Conservation (phyloP, 805 yeast species). For the Myxozyma lipomycoides region DNA sequence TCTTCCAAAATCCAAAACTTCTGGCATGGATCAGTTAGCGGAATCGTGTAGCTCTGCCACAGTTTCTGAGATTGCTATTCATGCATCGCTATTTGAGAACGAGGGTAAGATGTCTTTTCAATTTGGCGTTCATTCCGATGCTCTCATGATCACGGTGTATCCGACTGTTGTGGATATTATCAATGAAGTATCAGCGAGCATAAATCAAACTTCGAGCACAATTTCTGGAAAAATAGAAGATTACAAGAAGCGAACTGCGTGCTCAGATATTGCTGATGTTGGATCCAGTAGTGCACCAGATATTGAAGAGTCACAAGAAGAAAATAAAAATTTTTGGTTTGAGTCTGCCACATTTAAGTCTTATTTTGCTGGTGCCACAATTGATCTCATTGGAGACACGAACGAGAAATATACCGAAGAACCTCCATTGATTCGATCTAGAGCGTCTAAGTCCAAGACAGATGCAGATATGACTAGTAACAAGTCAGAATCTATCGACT, state of each 20-base stretch:
- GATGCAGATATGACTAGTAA: neutral
- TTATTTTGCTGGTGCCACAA: conserved; percentile 24
- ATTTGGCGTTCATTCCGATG: neutral
- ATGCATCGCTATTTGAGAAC: neutral
- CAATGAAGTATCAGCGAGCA: conserved; percentile 7
- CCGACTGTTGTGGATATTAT: conserved; percentile 14
- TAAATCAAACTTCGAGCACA: conserved; percentile 2
- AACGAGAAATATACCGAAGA: conserved; percentile 23
- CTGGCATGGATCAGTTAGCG: neutral
- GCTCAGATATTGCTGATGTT: neutral
- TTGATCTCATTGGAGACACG: conserved; percentile 20
- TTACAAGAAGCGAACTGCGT: conserved; percentile 16
- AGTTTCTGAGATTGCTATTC: neutral
- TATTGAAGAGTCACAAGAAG: neutral
- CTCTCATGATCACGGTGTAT: conserved; percentile 4
- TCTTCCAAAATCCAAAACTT: neutral
- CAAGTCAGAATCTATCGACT: neutral
- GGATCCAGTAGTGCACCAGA: neutral
- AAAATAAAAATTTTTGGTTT: neutral
- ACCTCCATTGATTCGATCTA: conserved; percentile 2
- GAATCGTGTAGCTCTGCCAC: neutral
- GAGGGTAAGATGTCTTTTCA: neutral
- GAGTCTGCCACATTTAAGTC: conserved; percentile 11
- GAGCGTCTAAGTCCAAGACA: neutral
- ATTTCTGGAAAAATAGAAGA: conserved; percentile 13